Base-by-base conservation (phyloP, 1,139 yeast genomes). In the Debaryomyces sp. region DNA sequence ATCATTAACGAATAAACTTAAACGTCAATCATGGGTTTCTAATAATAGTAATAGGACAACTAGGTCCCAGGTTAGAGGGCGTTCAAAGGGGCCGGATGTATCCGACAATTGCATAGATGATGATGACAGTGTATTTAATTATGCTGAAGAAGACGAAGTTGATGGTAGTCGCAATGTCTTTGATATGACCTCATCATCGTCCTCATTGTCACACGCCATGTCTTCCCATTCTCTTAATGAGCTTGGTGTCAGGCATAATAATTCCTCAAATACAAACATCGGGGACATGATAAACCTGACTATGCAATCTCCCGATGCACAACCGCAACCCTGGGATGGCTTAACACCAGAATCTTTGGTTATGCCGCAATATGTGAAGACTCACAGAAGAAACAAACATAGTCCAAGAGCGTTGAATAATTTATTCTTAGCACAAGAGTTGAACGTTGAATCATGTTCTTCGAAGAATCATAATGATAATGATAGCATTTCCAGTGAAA, bases 371-470 rank as follows among this genome's bases (percentile, higher is more conserved):
- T 82, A 85, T 59, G 67, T 83, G 43, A 80, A 76, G 57, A 66
- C 77, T 4, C 71, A 73, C 51, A 73, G 75, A 52, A 77, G 73
- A 50, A 71, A 76, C 50, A 74, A 71, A 49, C 68, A 67, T 45
- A 71, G 81, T 42, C 76, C 82, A 2, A 69, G 67, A 32, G 63
- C 70, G 37, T 70, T 84, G 51, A 80, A 80, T 55, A 71, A 86
- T 50, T 63, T 90, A 43, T 89, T 91, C 56, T 68, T 90, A 39
- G 96, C 96, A 0, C 97, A 91, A 64, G 96, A 90, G 64, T 69
- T 91, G 50, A 72, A 75, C 49, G 62, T 60, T 13, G 46, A 43
- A 24, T 15, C 21, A 51, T 21, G 32, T 9, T 8, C 15, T n/a
- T 32, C 42, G 9, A 32, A 35, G 34, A 50, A 48, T 27, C 45